Base-by-base conservation (phyloP, 371 early-diverging fungal species). In the Mucor indicus region DNA sequence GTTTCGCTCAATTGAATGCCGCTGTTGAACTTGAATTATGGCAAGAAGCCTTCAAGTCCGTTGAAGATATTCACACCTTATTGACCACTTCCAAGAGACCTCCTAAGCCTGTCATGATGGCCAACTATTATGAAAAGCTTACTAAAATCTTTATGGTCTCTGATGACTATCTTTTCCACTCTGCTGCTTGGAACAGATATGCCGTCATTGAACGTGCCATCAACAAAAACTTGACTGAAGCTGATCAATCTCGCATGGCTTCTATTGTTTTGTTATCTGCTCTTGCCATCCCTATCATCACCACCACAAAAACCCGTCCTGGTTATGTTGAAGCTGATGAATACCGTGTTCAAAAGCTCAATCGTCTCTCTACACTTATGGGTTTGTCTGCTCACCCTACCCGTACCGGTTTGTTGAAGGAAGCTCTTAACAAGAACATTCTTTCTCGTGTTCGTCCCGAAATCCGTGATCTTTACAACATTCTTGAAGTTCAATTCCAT, bases 1-100 rank as follows among this genome's bases (percentile, higher is more conserved):
- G 98, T 53, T 96, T 98, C 72, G 82, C 84, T 60, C 97, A 97
- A 75, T 77, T 98, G 38, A 90, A 93, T 53, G 93, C 88, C 22
- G 96, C 97, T 41, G 90, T 88, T 40, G 91, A 97, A 71, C 78
- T 98, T 55, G 98, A 98, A 74, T 79, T 96, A 55, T 98, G 98
- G 98, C 98, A 98, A 74, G 98, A 98, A 72, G 95, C 91, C 23
- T 98, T 92, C 85, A 87, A 92, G 53, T 90, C 94, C 9, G 85
- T 96, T 47, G 99, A 98, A 77, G 99, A 98, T 72, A 93, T 98
- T 53, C 89, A 96, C 80, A 86, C 86, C 62, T 75, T 98, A 54
- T 75, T 98, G 56, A 81, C 87, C 51, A 87, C 91, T 64, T 85
- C 93, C 46, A 91, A 95, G 81, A 86, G 90, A 53, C 82, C 91